Evolutionary conservation across 331 rosid species (phyloP).

Genomic region (Malus hybrid): DNA sequence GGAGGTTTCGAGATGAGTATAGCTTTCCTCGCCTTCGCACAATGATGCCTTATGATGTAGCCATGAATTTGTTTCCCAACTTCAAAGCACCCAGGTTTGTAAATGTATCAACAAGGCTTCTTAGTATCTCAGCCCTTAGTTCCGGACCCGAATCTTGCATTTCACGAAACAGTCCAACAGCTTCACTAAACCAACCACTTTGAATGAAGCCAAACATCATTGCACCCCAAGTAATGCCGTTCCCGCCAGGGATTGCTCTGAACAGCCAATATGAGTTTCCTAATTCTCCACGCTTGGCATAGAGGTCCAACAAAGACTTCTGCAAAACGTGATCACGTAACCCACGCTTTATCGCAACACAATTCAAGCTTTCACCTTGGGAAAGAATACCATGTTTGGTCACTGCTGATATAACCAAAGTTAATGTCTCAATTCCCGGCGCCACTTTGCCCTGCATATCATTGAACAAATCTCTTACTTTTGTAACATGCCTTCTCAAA

Average conservation of each 20-base stretch:
- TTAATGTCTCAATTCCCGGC: conserved; percentile 30
- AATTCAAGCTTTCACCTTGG: conserved; percentile 38
- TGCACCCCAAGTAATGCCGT: conserved; percentile 39
- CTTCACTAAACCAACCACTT: conserved; percentile 37
- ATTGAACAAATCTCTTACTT: conserved; percentile 20
- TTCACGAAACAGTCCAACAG: conserved; percentile 32
- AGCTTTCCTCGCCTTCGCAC: not conserved
- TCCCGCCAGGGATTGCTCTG: conserved; percentile 22
- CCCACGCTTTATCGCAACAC: conserved; percentile 39
- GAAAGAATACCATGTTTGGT: conserved; percentile 27
- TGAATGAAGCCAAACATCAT: conserved; percentile 54
- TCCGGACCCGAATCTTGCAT: conserved; percentile 31
- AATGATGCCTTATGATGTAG: conserved; percentile 25
- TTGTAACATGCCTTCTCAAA: conserved; percentile 16
- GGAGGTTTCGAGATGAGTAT: conserved; percentile 37
- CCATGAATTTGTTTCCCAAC: conserved; percentile 40
- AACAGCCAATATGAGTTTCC: conserved; percentile 31
- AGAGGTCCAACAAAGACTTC: conserved; percentile 46
- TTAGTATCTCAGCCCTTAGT: conserved; percentile 32
- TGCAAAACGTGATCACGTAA: conserved; percentile 34
- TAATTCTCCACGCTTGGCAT: conserved; percentile 39
- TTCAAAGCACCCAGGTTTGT: conserved; percentile 47
- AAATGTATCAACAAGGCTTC: conserved; percentile 42
- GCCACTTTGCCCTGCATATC: conserved; percentile 23
- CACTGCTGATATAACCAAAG: conserved; percentile 35